Base-by-base conservation (phyloP, 441 rosid genomes). In the Gossypium davidsonii region DNA sequence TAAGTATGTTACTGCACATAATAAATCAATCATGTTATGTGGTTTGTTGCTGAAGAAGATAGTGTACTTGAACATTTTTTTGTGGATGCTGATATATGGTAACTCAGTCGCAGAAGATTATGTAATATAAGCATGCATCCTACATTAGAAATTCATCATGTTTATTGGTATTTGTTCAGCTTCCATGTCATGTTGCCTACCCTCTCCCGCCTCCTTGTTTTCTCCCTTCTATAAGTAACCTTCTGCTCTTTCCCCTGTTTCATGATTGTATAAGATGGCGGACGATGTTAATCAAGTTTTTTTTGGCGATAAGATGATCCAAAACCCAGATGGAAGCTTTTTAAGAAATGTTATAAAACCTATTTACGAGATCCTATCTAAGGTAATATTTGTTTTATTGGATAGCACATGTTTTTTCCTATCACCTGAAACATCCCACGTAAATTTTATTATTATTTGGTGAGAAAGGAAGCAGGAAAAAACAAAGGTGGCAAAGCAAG, bases 401-500 rank as follows among this genome's bases (percentile, higher is more conserved):
- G 49, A 39, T 3, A 4, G 70, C 51, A 23, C 34, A 42, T 52
- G 51, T 72, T 31, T 67, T 28, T 68, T 66, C 12, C 4, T 67
- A 26, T 64, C 68, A 75, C 44, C 64, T 46, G 44, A 48, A 39
- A 56, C n/a, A 37, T 80, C 61, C 14, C 69, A 34, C 55, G 15
- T 52, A 60, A 63, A 70, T 25, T 64, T 28, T 63, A 52, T 74
- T 74, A 39, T 79, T 39, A 80, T 80, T 75, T 78, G 39, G 64
- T 51, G 72, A 52, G 17, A 83, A 79, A 96, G 99, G 98, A 96
- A 89, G 92, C 82, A 53, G 83, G 66, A 81, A 88, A 91, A 87
- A 93, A 86, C 84, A 85, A 83, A 82, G 81, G 75, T 42, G 97
- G 97, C 77, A 93, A 79, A 76, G 95, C 91, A 62, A 93, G 98